These are phyloP conservation scores for Elsinoe necatrix DNA, from an alignment of 2,329 filamentous ascomycete species.

Conservation along the genomic window DNA sequence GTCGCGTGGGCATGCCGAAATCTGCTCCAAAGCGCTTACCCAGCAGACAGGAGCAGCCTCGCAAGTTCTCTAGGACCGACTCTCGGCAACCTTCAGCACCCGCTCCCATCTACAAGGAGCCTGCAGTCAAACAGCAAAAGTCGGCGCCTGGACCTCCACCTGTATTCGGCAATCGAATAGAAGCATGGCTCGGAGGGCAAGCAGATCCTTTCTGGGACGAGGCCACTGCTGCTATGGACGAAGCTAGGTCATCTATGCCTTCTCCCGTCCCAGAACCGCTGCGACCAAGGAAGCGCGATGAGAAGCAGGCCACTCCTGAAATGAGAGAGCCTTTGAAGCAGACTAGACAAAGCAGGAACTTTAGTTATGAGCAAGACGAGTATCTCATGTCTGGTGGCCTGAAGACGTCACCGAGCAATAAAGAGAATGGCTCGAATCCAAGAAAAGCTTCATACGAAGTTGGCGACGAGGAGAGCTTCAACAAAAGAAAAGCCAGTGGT, in stretches of 20 bases:
- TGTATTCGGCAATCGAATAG: conserved; percentile 45
- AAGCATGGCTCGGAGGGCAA: conserved; percentile 48
- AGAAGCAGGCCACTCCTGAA: conserved; percentile 19
- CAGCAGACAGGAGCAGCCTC: background rate
- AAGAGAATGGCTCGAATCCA: conserved; percentile 5
- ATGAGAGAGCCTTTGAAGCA: conserved; percentile 4
- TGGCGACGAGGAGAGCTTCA: conserved; percentile 21
- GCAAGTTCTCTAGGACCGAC: conserved; percentile 30
- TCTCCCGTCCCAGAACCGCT: conserved; percentile 27
- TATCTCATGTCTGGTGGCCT: background rate
- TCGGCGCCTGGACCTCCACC: conserved; percentile 33
- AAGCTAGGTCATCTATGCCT: conserved; percentile 19
- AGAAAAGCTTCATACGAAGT: conserved; percentile 15
- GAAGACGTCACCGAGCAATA: conserved; percentile 9
- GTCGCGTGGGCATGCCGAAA: conserved; percentile 23
- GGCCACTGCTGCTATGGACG: background rate
- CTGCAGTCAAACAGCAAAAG: background rate
- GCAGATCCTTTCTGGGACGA: conserved; percentile 26
- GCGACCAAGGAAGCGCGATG: conserved; percentile 16
- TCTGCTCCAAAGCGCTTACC: conserved; percentile 22
- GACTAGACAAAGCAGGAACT: background rate
- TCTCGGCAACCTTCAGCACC: conserved; percentile 23
- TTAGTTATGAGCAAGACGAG: conserved; percentile 13
- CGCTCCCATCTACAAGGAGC: conserved; percentile 14
- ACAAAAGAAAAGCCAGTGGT: conserved; percentile 26